These are phyloP conservation scores for Lentinula lateritia DNA, from an alignment of 768 basidiomycete genomes.

Conservation along the genomic window DNA sequence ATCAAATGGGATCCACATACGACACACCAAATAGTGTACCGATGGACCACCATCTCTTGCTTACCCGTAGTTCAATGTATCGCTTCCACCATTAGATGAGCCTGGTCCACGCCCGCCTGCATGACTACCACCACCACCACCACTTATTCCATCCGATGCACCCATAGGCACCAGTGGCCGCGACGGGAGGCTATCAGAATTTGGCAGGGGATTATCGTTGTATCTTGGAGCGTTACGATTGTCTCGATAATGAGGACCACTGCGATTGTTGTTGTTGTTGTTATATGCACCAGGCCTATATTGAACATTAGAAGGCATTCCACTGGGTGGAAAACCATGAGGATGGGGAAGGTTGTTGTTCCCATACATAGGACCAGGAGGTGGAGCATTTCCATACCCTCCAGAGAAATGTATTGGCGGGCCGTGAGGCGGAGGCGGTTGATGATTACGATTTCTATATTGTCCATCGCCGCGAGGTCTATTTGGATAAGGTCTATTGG, in stretches of 20 bases:
- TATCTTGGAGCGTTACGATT: background rate
- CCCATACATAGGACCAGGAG: background rate
- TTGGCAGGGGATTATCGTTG: background rate
- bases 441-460: background rate
- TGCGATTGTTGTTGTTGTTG: background rate
- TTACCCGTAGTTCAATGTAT: background rate
- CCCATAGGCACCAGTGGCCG: background rate
- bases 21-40: too few relatives aligned
- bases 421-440: background rate
- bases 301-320: background rate
- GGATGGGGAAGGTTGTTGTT: background rate
- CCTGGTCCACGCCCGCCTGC: background rate
- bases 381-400: background rate
- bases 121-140: background rate
- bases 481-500: background rate
- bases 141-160: background rate
- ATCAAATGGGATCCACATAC: background rate
- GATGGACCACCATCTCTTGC: background rate
- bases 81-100: background rate
- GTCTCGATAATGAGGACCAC: background rate
- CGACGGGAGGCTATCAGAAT: background rate
- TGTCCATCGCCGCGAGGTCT: background rate
- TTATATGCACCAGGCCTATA: background rate
- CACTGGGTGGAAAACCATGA: background rate
- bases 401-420: background rate